Base-by-base conservation (phyloP, 2,329 filamentous ascomycete species). In the Didymosphaeria variabile region DNA sequence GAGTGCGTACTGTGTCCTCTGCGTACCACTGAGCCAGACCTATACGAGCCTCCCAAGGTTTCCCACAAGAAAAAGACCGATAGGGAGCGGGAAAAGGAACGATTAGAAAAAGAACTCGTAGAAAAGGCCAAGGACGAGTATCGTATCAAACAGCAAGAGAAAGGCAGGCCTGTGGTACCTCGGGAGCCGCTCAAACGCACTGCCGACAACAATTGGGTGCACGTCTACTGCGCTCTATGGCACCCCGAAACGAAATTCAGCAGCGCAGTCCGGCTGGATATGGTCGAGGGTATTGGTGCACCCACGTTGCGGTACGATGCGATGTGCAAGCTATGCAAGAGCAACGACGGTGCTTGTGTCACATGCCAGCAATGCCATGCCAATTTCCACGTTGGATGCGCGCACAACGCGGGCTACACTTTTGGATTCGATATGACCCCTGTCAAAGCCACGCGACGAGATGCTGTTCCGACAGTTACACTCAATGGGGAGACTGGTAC, bases 201-300 rank as follows among this genome's bases (percentile, higher is more conserved):
- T 0, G 92, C 91, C 4, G 93, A 96, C 75, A 98, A 98, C 80
- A 98, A 98, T 73, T 99, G 95, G 95, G 92, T 97, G 17, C 95
- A 99, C 76, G 93, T 98, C 31, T 90, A 91, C 40, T 99, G 95
- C 74, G 94, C 95, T 1, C 84, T 97, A 19, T 98, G 92, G 89
- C 94, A 91, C 12, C 89, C 93, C 0, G 95, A 99, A 78, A 90
- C 97, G 71, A 95, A 94, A 73, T 99, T 97, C 77, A 94, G 91
- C 64, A 92, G 92, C 70, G 91, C 93, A 19, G 89, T 90, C 71
- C 88, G 91, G 19, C 82, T 99, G 36, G 91, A 93, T 68, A 90
- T 93, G 34, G 93, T 92, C 1, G 95, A 99, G 80, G 94, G 94
- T 21, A 93, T 99, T 65, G 77, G 77, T 21, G 76, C 77, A 32